phyloP scores from a whole-genome alignment of 2,329 filamentous ascomycete species.

The Nothomitra cinnamomea region DNA sequence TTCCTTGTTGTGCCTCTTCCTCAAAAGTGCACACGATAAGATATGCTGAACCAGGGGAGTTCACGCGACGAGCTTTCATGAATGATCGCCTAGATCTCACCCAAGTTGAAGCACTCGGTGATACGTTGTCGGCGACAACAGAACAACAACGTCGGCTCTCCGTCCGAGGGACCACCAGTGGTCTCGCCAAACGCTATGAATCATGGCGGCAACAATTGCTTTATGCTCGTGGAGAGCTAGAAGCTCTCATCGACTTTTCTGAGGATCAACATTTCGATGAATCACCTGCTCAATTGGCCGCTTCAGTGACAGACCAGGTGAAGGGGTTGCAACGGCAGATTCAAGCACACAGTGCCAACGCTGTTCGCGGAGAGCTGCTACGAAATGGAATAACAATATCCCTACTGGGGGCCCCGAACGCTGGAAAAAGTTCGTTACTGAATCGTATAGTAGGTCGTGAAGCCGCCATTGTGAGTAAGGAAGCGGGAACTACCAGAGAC shows the following conservation, averaged over 20 bases:
- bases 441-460: conserved; percentile 82
- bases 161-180: conserved; percentile 56
- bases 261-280: conserved; percentile 97
- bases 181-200: conserved; percentile 62
- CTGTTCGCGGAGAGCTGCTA: conserved; percentile 66
- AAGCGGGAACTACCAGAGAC: conserved; percentile 87
- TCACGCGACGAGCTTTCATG: conserved; percentile 80
- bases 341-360: conserved; percentile 53
- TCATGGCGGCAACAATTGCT: conserved; percentile 62
- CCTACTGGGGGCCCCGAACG: conserved; percentile 80
- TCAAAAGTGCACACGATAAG: conserved; percentile 34
- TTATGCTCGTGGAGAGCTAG: conserved; percentile 72
- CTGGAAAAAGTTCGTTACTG: conserved; percentile 84
- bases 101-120: conserved; percentile 53
- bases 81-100: conserved; percentile 74
- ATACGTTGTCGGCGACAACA: conserved; percentile 49
- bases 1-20: conserved; percentile 35
- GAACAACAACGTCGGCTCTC: conserved; percentile 85
- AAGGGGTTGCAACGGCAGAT: conserved; percentile 43
- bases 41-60: conserved; percentile 89
- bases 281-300: conserved; percentile 53
- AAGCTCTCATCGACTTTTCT: conserved; percentile 91
- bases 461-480: conserved; percentile 83
- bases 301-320: conserved; percentile 51
- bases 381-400: conserved; percentile 74